These are phyloP conservation scores for Tubosaeta sp. DNA, from an alignment of 768 basidiomycete genomes.

Conservation along the genomic window DNA sequence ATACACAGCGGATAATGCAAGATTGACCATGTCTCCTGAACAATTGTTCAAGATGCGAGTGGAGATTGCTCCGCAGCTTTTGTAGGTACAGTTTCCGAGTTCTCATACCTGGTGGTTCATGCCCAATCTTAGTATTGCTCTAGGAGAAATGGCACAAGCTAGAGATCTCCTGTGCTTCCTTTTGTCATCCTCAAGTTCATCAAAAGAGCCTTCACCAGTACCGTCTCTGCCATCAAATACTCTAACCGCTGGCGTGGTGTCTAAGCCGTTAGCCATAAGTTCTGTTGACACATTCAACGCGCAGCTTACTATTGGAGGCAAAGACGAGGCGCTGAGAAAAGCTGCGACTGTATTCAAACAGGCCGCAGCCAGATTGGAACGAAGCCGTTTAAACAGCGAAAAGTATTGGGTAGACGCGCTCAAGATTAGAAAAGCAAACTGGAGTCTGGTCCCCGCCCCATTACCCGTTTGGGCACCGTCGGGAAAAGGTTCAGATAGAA, in stretches of 20 bases:
- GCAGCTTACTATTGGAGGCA: conserved; percentile 69
- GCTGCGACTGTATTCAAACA: conserved; percentile 67
- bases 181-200: conserved; percentile 36
- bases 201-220: conserved; percentile 32
- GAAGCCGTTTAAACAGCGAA: conserved; percentile 56
- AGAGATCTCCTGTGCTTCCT: conserved; percentile 64
- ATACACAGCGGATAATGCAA: conserved; percentile 27
- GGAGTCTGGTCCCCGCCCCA: conserved; percentile 77
- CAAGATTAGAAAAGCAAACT: conserved; percentile 70
- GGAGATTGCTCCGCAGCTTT: conserved; percentile 66
- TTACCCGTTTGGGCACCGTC: conserved; percentile 64
- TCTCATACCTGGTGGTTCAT: conserved; percentile 11
- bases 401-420: conserved; percentile 82
- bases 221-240: conserved; percentile 29
- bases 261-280: conserved; percentile 59
- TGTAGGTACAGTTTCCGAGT: conserved; percentile 45
- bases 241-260: conserved; percentile 60
- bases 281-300: conserved; percentile 72
- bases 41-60: conserved; percentile 70
- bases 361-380: conserved; percentile 67
- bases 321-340: conserved; percentile 74
- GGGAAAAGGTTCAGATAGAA: conserved; percentile 76
- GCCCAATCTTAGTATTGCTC: conserved; percentile 49
- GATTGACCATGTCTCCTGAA: conserved; percentile 61
- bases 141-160: conserved; percentile 78